Base-by-base conservation (phyloP, 1,284 basidiomycete genomes). In the Chalciporus sp. region DNA sequence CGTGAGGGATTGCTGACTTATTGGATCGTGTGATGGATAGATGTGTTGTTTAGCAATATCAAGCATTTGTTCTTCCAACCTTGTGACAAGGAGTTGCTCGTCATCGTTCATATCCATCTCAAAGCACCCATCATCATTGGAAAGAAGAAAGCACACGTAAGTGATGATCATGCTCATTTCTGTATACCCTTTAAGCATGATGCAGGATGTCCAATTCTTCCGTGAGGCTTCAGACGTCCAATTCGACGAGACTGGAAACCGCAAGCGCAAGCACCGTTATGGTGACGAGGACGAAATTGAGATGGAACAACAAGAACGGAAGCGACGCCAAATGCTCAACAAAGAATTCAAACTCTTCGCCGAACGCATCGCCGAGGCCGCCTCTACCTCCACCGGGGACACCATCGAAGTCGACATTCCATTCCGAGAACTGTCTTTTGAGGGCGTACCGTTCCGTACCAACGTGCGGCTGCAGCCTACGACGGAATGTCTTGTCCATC, bases 251-350 rank as follows among this genome's bases (percentile, higher is more conserved):
- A 98, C 95, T 0, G 96, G 96, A n/a, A 98, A 98, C 69, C 86
- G 95, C 61, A 99, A 98, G 74, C 86, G 97, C 57, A 95, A 97
- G 74, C 93, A 96, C 61, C 86, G 95, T 52, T 98, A 97, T 67
- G 96, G 96, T 40, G 97, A 99, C 68, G 97, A 99, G 72, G 97
- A 99, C 70, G 97, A 99, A 75, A 95, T 99, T 59, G 96, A 99
- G 77, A 90, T 97, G 74, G 97, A 99, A 70, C 96, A 98, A 70
- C 94, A 96, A 70, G 97, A 99, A 73, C 82, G 95, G 53, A 92
- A 91, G 70, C 86, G 94, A 26, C 79, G 95, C 49, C 89, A 90
- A 52, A 81, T 91, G 73, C 79, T 98, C 39, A 99, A 99, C 80
- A 95, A 92, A 70, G 92, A 97, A 70, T 96, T 99, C 75, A 95